A percentile compares a stretch with the other conserved stretches of the same genome.
These are phyloP conservation scores for Podosphaera aphanis DNA, from an alignment of 2,329 filamentous ascomycete genomes.

Conservation along the genomic window DNA sequence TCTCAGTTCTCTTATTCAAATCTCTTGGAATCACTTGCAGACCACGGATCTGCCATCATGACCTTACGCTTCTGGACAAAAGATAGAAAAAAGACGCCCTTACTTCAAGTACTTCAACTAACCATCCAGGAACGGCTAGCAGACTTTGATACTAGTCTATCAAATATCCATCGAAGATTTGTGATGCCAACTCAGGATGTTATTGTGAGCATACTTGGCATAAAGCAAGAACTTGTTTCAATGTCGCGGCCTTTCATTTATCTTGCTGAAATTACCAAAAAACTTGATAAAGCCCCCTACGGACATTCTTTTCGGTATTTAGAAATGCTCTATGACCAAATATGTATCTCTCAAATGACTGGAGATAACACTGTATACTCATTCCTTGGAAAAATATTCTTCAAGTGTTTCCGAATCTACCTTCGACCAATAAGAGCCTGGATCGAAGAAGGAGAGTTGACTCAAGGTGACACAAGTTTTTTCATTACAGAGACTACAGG, in stretches of 20 bases:
- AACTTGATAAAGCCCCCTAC: slow-evolving; percentile 22
- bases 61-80: slow-evolving; percentile 25
- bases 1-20: slow-evolving; percentile 15
- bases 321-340: slow-evolving; percentile 51
- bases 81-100: slow-evolving; percentile 11
- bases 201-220: slow-evolving; percentile 40
- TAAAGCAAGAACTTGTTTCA: slow-evolving; percentile 32
- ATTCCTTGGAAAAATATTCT: slow-evolving; percentile 46
- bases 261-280: slow-evolving; percentile 37
- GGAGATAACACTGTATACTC: slow-evolving; percentile 38
- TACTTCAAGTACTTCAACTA: slow-evolving; percentile 14
- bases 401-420: slow-evolving; percentile 64
- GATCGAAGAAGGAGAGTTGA: slow-evolving; percentile 60
- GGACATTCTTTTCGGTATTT: slow-evolving; percentile 42
- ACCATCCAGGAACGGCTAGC: slow-evolving; percentile 22
- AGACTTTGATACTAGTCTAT: slow-evolving; percentile 34
- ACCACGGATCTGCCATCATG: slow-evolving; percentile 24
- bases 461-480: slow-evolving; percentile 42
- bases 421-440: slow-evolving; percentile 56
- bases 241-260: slow-evolving; percentile 30
- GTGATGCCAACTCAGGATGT: slow-evolving; percentile 28
- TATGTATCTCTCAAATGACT: slow-evolving; percentile 44
- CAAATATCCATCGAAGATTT: slow-evolving; percentile 34
- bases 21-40: slow-evolving; percentile 22
- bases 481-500: slow-evolving; percentile 42